These are phyloP conservation scores for Chloroidium sp. DNA, from an alignment of 163 green algal genomes.

Conservation along the genomic window DNA sequence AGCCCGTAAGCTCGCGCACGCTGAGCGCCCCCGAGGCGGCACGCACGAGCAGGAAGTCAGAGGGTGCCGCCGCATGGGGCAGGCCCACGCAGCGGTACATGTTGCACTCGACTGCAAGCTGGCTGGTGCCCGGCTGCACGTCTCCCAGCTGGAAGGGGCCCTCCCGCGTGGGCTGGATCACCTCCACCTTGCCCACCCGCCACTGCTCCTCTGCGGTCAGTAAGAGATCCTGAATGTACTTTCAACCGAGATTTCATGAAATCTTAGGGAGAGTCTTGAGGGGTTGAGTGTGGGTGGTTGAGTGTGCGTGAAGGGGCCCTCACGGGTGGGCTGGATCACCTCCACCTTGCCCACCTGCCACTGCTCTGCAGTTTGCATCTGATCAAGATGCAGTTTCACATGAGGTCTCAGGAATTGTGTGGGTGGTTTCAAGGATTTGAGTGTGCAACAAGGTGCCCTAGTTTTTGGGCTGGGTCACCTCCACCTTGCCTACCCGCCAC, in stretches of 20 bases:
- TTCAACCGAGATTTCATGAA: no score
- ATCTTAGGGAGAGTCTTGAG: no score
- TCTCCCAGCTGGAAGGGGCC: conserved; percentile 72
- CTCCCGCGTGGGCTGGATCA: conserved; percentile 48
- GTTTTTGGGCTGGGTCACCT: no score
- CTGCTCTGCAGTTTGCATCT: background rate
- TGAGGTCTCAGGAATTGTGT: no score
- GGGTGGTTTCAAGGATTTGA: no score
- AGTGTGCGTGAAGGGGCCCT: no score
- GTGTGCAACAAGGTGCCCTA: no score
- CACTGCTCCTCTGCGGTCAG: conserved; percentile 12
- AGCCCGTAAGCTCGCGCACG: conserved; percentile 59
- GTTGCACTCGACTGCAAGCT: conserved; percentile 55
- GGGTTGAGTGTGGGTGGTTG: no score
- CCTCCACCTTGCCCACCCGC: conserved; percentile 33
- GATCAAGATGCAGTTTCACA: no score
- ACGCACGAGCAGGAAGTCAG: conserved; percentile 81
- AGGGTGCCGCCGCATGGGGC: conserved; percentile 33
- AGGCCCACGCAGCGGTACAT: conserved; percentile 63
- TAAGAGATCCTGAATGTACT: no score
- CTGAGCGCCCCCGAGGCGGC: conserved; percentile 34
- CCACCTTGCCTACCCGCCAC: conserved; percentile 18
- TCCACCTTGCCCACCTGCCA: conserved; percentile 18
- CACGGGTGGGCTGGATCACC: no score
- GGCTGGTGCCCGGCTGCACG: conserved; percentile 26